Percentiles rank a stretch among this genome's conserved stretches.
These are phyloP conservation scores for Xanthoconium separans DNA, from an alignment of 1,284 basidiomycete genomes.

Conservation along the genomic window DNA sequence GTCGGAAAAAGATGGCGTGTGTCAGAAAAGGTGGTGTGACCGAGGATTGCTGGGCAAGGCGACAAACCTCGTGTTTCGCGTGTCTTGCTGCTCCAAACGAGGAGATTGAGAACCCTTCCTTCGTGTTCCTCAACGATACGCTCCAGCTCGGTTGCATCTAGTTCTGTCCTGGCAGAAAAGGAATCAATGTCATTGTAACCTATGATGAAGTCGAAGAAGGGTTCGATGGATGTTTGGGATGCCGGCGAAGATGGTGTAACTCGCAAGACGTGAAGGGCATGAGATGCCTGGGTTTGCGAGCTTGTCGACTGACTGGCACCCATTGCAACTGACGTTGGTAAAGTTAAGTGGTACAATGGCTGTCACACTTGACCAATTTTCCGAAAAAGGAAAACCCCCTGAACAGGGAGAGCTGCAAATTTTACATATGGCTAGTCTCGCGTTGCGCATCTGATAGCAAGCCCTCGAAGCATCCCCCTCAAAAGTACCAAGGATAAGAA, in stretches of 20 bases:
- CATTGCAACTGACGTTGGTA: constrained; percentile 41
- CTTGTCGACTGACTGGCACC: constrained; percentile 71
- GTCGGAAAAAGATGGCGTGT: constrained; percentile 11
- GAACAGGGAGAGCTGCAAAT: too few species aligned
- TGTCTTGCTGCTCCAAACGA: constrained; percentile 91
- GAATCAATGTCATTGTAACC: constrained; percentile 76
- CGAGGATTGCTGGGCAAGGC: neutral
- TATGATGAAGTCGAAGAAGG: constrained; percentile 96
- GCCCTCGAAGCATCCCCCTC: too few species aligned
- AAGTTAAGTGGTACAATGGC: too few species aligned
- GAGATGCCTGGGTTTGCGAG: constrained; percentile 50
- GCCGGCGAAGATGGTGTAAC: constrained; percentile 88
- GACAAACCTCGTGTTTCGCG: constrained; percentile 78
- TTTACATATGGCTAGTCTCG: too few species aligned
- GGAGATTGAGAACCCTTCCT: constrained; percentile 72
- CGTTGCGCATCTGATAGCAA: too few species aligned
- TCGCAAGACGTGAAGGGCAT: constrained; percentile 81
- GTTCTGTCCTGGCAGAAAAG: constrained; percentile 50
- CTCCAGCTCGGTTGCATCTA: constrained; percentile 76
- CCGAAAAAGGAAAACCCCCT: constrained; percentile 10
- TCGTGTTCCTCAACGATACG: constrained; percentile 86
- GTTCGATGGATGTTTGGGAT: constrained; percentile 83
- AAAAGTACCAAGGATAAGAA: too few species aligned
- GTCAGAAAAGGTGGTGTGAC: constrained; percentile 2
- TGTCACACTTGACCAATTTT: too few species aligned